Evolutionary conservation across 352 stramenopile genomes (phyloP), one percentile per base, ranked within the genome.

Genomic region (Pythium brachiatum): DNA sequence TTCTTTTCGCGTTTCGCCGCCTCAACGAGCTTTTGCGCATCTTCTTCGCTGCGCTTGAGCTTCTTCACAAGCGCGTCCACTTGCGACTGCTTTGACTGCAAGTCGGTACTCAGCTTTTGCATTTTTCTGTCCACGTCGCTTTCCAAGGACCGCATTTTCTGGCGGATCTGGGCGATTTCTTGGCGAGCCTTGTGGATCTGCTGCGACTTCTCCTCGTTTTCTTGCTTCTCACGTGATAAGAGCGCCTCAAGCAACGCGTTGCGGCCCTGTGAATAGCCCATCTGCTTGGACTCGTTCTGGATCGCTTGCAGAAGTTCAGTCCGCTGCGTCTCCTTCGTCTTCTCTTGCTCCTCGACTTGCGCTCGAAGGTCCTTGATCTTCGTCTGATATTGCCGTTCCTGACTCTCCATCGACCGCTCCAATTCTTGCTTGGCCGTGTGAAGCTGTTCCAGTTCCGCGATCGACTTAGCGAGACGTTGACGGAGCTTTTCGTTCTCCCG

Each of bases 211-310:
- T 89, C 75, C 29, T 84, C 70, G 25, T 75, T 82, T 18, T 86
- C 74, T 12, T 66, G 44, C 64, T 88, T 89, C 56, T 88, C 82
- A 34, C 75, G 74, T 0, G 75, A 67, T 3, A 92, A 69, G n/a
- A 90, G 57, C n/a, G 72, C 70, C 55, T 89, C 78, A 23, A 92
- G 53, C 27, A 90, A 18, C 7, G 72, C 52, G 34, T 80, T 86
- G 58, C 87, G 80, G 26, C 83, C 83, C 52, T 90, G 77, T 6
- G 76, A 78, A 23, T 84, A 48, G 26, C 83, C 83, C 68, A 90
- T 77, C n/a, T 82, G 68, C 55, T 83, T 81, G 34, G 77, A 74
- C 44, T 89, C 81, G 29, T 84, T 66, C 46, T 90, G 81, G 9
- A 90, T 65, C 12, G 69, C 74, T 39, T 84, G 72, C 23, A 87